Percentiles rank a stretch among this genome's conserved stretches.
phyloP scores from a whole-genome alignment of 225 moss, liverwort and hornwort species.

The Neckera pumila region DNA sequence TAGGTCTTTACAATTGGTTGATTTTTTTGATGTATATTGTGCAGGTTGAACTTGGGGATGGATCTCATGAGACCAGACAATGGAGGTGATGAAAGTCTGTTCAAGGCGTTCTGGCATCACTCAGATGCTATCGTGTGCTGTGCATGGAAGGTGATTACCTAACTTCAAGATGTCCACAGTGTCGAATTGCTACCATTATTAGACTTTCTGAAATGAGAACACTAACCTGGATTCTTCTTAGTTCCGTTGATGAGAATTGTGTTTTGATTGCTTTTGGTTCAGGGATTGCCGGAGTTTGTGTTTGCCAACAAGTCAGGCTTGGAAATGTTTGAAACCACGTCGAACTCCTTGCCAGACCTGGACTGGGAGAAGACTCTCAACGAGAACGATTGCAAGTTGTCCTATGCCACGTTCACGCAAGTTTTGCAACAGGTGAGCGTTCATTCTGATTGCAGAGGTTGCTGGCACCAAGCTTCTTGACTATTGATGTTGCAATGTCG shows the following conservation, averaged over 20 bases:
- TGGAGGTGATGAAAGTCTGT: slow-evolving; percentile 49
- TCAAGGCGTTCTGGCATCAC: slow-evolving; percentile 36
- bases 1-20: not conserved
- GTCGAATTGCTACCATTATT: not conserved
- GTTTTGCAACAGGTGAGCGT: slow-evolving; percentile 78
- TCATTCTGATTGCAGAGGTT: not conserved
- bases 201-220: too few relatives aligned
- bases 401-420: slow-evolving; percentile 80
- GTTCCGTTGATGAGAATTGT: not conserved
- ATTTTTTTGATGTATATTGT: not conserved
- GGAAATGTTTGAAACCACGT: slow-evolving; percentile 86
- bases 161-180: not conserved
- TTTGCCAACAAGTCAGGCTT: slow-evolving; percentile 85
- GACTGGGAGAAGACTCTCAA: slow-evolving; percentile 93
- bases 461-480: not conserved
- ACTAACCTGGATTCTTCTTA: not conserved
- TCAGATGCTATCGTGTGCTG: slow-evolving; percentile 62
- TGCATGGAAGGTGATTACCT: slow-evolving; percentile 69
- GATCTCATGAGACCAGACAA: slow-evolving; percentile 61
- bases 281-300: slow-evolving; percentile 86
- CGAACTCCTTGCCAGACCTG: slow-evolving; percentile 66
- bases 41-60: slow-evolving; percentile 73
- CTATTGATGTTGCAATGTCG: not conserved
- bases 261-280: not conserved
- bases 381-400: slow-evolving; percentile 74